Evolutionary conservation across 192 early-diverging fungal genomes (phyloP).

Genomic region (Backusella westeae): DNA sequence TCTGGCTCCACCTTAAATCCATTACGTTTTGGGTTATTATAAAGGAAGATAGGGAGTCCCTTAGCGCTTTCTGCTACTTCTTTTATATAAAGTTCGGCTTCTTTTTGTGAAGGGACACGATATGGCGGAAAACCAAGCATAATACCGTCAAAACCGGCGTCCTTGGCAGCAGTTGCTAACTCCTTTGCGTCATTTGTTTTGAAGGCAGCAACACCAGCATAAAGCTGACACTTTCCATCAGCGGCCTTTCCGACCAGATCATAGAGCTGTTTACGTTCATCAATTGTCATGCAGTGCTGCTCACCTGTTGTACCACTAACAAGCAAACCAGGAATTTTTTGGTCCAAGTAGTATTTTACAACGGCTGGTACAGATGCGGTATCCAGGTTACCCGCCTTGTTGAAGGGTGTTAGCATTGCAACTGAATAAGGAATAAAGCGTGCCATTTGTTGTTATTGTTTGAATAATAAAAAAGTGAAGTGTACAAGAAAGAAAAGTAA

Average conservation of each 20-base stretch:
- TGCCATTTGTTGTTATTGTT: neutral
- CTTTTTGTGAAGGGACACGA: slow-evolving; percentile 8
- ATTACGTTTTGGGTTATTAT: slow-evolving; percentile 20
- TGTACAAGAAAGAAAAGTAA: neutral
- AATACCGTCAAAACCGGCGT: slow-evolving; percentile 10
- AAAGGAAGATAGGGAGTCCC: slow-evolving; percentile 19
- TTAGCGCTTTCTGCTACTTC: slow-evolving; percentile 4
- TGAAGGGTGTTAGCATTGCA: slow-evolving; percentile 27
- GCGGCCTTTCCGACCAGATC: neutral
- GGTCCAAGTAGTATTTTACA: slow-evolving; percentile 15
- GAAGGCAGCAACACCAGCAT: slow-evolving; percentile 28
- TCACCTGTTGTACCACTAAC: slow-evolving; percentile 23
- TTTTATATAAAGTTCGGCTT: slow-evolving; percentile 15
- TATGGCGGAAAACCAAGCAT: slow-evolving; percentile 30
- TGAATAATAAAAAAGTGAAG: neutral
- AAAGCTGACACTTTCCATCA: slow-evolving; percentile 3
- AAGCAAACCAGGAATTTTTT: slow-evolving; percentile 16
- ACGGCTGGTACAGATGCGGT: slow-evolving; percentile 9
- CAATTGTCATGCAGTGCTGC: slow-evolving; percentile 23
- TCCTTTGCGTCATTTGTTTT: slow-evolving; percentile 19
- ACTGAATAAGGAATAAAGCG: slow-evolving; percentile 21
- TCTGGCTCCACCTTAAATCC: slow-evolving; percentile 15
- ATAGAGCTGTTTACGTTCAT: slow-evolving; percentile 19
- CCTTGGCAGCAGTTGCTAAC: slow-evolving; percentile 3
- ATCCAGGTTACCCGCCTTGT: slow-evolving; percentile 9